Percentiles rank a stretch among this genome's conserved stretches.
Conservation (phyloP, 805 yeast genomes). For the Myxozyma melibiosi region DNA sequence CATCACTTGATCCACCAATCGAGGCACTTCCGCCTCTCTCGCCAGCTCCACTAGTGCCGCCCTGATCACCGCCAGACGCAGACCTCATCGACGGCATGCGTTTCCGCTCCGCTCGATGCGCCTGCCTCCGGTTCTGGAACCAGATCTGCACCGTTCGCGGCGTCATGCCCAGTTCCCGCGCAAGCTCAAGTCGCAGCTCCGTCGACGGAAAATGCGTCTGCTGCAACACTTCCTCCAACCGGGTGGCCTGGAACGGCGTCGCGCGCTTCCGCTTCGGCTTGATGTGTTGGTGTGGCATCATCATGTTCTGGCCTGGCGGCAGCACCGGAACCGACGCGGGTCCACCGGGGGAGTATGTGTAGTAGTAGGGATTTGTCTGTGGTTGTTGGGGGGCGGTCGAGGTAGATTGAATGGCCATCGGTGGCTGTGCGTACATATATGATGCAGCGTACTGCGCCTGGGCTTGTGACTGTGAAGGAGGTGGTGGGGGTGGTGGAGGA, state of each 20-base stretch:
- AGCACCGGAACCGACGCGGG: background rate
- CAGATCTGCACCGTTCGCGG: constrained; percentile 85
- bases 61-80: background rate
- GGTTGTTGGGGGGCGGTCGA: background rate
- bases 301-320: too few species aligned
- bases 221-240: constrained; percentile 70
- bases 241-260: constrained; percentile 74
- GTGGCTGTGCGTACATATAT: background rate
- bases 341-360: background rate
- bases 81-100: background rate
- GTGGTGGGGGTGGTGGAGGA: background rate
- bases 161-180: constrained; percentile 75
- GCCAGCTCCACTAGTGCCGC: background rate
- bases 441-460: background rate
- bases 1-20: background rate
- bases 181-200: constrained; percentile 66
- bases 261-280: constrained; percentile 66
- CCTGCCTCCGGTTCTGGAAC: constrained; percentile 71
- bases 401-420: background rate
- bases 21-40: background rate
- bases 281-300: constrained; percentile 27
- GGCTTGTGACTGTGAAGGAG: background rate
- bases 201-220: constrained; percentile 78
- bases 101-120: constrained; percentile 37
- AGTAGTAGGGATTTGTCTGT: background rate